Conservation (phyloP, 495 filamentous ascomycete genomes). For the Letharia lupina region DNA sequence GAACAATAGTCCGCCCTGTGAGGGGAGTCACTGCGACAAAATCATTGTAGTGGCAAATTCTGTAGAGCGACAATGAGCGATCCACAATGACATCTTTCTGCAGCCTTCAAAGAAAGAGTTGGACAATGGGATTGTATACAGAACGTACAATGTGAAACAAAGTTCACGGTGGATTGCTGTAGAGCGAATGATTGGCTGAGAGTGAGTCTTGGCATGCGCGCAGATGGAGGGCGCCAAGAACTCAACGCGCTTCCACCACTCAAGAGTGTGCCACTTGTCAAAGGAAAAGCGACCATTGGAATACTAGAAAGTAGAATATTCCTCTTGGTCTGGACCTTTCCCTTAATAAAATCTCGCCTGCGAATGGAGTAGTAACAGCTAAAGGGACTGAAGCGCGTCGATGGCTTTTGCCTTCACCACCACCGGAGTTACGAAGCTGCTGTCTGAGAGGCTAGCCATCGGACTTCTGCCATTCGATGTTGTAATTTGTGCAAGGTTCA, state of each 20-base stretch:
- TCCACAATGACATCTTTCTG: neutral
- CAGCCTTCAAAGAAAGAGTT: neutral
- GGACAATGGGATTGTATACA: neutral
- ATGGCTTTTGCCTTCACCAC: neutral
- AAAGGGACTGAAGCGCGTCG: neutral
- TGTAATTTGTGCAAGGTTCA: too few relatives aligned
- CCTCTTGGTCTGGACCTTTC: neutral
- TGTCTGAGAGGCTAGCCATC: neutral
- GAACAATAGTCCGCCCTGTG: neutral
- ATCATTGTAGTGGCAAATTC: neutral
- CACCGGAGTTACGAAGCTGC: neutral
- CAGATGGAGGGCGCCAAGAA: neutral
- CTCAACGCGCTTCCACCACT: neutral
- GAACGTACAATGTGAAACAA: neutral
- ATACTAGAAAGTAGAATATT: neutral
- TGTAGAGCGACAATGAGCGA: neutral
- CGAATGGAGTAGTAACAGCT: neutral
- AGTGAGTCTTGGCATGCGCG: slow-evolving; percentile 2
- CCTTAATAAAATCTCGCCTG: neutral
- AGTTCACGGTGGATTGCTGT: neutral
- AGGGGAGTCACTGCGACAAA: neutral
- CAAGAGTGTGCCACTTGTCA: neutral
- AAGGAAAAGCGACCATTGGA: neutral
- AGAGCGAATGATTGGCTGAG: neutral
- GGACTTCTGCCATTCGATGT: neutral